Base-by-base conservation (phyloP, 164 flowering plant genomes). In the Nymphaea colorata region DNA sequence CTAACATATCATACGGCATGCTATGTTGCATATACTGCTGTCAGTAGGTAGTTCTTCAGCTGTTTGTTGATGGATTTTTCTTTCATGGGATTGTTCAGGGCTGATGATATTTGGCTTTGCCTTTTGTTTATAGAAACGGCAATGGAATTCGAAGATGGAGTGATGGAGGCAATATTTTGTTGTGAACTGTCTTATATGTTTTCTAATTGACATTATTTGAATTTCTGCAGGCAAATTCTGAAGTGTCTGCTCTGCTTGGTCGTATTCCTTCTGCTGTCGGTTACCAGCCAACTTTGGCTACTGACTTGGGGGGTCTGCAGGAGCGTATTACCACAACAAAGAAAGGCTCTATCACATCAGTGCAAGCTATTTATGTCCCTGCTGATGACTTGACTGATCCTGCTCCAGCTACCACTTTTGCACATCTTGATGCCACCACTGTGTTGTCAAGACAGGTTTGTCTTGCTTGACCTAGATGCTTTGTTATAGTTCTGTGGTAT, bases 321-420 rank as follows among this genome's bases (percentile, higher is more conserved):
- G 98, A 93, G 78, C 93, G 98, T 73, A 93, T 93, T 61, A 93
- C 98, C 8, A 85, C 98, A 5, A 93, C 97, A 18, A 93, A 89
- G 85, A 89, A 93, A 64, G 98, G 97, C 68, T 93, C 98, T 55
- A 93, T 93, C 66, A 93, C 97, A 3, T 93, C 96, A 62, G 93
- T 93, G 59, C 97, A 91, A 74, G 97, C 97, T 64, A 88, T 93
- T 47, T 93, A 93, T 79, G 97, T 93, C 79, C 98, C 98, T 77
- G 96, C 97, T 81, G 96, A 93, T 80, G 97, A 93, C 76, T 87
- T 91, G 93, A 93, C 97, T 5, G 97, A 94, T 87, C 98, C 98
- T 16, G 96, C 98, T 70, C 98, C 98, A 62, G 96, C 98, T 41
- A 94, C 97, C 17, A 94, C 98, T 25, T 94, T 94, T 79, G 97